Percentiles rank a stretch among this genome's conserved stretches.
Evolutionary conservation across 2,329 filamentous ascomycete genomes (phyloP).

Genomic region (Aspergillus aculeatus): DNA sequence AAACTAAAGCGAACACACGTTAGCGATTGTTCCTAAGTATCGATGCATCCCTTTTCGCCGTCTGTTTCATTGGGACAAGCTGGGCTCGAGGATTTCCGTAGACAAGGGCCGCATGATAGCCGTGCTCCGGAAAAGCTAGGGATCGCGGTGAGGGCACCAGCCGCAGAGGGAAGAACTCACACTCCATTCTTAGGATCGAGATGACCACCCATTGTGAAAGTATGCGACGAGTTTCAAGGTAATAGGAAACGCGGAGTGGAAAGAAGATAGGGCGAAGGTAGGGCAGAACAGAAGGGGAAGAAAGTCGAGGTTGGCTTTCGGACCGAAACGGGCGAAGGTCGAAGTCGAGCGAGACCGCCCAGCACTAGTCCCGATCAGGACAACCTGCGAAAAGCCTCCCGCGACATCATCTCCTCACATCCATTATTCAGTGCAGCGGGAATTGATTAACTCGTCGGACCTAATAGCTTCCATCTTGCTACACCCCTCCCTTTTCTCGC

Average conservation of each 20-base stretch:
- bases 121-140: constrained; percentile 9
- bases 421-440: constrained; percentile 16
- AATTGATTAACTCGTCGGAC: background rate
- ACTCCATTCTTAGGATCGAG: constrained; percentile 46
- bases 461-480: background rate
- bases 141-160: constrained; percentile 1
- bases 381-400: constrained; percentile 32
- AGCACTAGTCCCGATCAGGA: constrained; percentile 39
- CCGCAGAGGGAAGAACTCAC: constrained; percentile 33
- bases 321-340: constrained; percentile 33
- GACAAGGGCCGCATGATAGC: constrained; percentile 11
- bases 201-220: constrained; percentile 39
- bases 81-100: background rate
- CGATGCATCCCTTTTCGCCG: background rate
- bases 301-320: constrained; percentile 28
- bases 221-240: constrained; percentile 12
- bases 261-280: constrained; percentile 11
- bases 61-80: background rate
- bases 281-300: constrained; percentile 18
- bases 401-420: constrained; percentile 39
- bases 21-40: constrained; percentile 17
- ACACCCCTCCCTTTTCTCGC: constrained; percentile 6
- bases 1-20: constrained; percentile 53
- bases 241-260: constrained; percentile 15
- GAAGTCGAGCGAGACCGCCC: constrained; percentile 19